These are phyloP conservation scores for Metschnikowia santaceciliae DNA, from an alignment of 805 yeast species.

Conservation along the genomic window DNA sequence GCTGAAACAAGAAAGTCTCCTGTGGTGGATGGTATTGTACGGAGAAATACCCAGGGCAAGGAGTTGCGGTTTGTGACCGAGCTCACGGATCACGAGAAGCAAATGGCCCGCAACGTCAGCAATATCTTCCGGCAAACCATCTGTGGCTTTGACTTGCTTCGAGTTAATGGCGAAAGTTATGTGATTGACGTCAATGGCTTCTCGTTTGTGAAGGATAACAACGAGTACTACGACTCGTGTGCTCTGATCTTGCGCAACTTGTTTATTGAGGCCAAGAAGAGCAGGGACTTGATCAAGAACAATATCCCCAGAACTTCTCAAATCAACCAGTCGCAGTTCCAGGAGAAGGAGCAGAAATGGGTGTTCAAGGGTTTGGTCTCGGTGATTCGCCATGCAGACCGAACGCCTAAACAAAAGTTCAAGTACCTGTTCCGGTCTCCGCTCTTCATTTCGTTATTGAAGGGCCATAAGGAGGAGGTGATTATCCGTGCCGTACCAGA, in stretches of 20 bases:
- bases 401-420: conserved; percentile 97
- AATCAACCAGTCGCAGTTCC: conserved; percentile 38
- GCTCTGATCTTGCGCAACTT: conserved; percentile 71
- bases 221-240: conserved; percentile 78
- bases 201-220: conserved; percentile 92
- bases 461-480: conserved; percentile 95
- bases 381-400: conserved; percentile 94
- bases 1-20: conserved; percentile 99
- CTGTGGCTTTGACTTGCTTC: conserved; percentile 91
- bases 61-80: conserved; percentile 89
- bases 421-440: conserved; percentile 91
- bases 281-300: conserved; percentile 37
- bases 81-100: conserved; percentile 66
- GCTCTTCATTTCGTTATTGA: conserved; percentile 76
- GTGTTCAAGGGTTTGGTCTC: conserved; percentile 88
- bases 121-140: conserved; percentile 83
- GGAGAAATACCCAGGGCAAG: conserved; percentile 96
- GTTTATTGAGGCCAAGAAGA: conserved; percentile 53
- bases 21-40: conserved; percentile 97
- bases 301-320: conserved; percentile 33
- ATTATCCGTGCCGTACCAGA: conserved; percentile 89
- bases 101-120: conserved; percentile 77
- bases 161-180: conserved; percentile 83
- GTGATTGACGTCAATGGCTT: conserved; percentile 98
- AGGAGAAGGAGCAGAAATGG: conserved; percentile 86